A percentile compares a stretch with the other conserved stretches of the same genome.
phyloP scores from a whole-genome alignment of 1,284 basidiomycete species.

The Trichosporon coremiiforme region DNA sequence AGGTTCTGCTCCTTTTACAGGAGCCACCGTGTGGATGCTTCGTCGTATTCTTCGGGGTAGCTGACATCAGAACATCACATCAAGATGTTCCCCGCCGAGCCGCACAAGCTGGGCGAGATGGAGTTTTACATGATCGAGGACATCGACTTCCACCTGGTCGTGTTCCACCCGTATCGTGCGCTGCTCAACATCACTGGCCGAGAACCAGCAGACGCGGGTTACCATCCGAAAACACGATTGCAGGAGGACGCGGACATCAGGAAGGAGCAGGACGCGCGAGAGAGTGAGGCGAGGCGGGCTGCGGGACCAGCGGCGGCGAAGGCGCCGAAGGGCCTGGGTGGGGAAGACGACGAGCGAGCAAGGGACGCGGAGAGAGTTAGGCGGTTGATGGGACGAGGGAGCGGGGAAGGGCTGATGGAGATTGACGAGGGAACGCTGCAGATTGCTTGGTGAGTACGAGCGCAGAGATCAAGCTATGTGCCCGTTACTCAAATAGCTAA shows the following conservation, averaged over 20 bases:
- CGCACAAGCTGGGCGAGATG: slow-evolving; percentile 94
- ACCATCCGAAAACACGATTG: slow-evolving; percentile 41
- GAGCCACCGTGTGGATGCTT: too few relatives aligned
- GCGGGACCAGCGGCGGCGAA: slow-evolving; percentile 23
- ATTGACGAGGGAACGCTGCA: slow-evolving; percentile 59
- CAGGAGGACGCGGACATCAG: slow-evolving; percentile 51
- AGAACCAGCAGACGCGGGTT: slow-evolving; percentile 54
- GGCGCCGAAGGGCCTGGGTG: slow-evolving; percentile 5
- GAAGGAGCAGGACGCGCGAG: slow-evolving; percentile 36
- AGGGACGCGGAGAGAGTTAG: slow-evolving; percentile 45
- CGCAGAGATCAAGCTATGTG: background rate
- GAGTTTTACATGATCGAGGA: slow-evolving; percentile 97
- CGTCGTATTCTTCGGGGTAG: background rate
- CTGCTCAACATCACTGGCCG: slow-evolving; percentile 72
- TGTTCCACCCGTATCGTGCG: slow-evolving; percentile 93
- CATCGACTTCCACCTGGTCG: slow-evolving; percentile 87
- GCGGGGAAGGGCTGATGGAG: slow-evolving; percentile 55
- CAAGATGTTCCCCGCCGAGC: slow-evolving; percentile 78
- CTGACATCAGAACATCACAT: slow-evolving; percentile 63
- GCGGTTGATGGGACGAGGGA: slow-evolving; percentile 51
- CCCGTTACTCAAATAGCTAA: background rate
- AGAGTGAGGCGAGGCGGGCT: slow-evolving; percentile 33
- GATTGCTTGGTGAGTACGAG: slow-evolving; percentile 57
- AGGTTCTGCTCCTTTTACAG: too few relatives aligned
- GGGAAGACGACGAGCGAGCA: slow-evolving; percentile 37